These are phyloP conservation scores for Kluyveromyces sp. DNA, from an alignment of 1,139 yeast species.

Conservation along the genomic window DNA sequence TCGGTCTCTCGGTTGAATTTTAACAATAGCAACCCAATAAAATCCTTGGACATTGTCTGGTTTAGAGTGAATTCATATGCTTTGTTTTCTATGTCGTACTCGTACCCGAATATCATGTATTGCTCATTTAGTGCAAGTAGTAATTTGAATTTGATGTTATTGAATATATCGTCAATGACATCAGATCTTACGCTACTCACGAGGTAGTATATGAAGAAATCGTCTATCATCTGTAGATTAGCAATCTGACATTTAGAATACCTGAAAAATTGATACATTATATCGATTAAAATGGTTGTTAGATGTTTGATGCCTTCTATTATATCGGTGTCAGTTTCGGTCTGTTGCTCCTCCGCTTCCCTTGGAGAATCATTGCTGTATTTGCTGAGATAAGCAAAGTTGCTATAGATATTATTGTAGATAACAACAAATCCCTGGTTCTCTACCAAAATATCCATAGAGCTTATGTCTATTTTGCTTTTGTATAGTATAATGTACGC, in stretches of 20 bases:
- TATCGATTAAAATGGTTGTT: conserved; percentile 41
- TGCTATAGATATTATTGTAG: conserved; percentile 34
- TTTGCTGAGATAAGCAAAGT: conserved; percentile 28
- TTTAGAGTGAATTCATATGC: conserved; percentile 42
- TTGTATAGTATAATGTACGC: conserved; percentile 46
- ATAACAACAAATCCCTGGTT: conserved; percentile 43
- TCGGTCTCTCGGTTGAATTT: conserved; percentile 72
- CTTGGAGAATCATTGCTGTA: conserved; percentile 20
- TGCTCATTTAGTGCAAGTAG: conserved; percentile 76
- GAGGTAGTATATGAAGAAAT: conserved; percentile 42
- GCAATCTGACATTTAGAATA: conserved; percentile 37
- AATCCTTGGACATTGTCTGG: conserved; percentile 36
- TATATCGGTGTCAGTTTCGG: conserved; percentile 27
- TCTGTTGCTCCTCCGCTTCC: conserved; percentile 5
- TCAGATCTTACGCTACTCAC: conserved; percentile 36
- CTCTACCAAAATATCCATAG: conserved; percentile 41
- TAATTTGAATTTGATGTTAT: conserved; percentile 67
- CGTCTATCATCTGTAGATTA: conserved; percentile 43
- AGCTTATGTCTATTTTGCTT: conserved; percentile 36
- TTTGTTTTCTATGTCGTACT: conserved; percentile 35
- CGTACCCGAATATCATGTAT: conserved; percentile 57
- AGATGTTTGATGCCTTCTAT: conserved; percentile 30
- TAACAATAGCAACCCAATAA: conserved; percentile 48
- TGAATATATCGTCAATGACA: conserved; percentile 55
- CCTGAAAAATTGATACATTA: conserved; percentile 47